phyloP scores from a whole-genome alignment of 1,284 basidiomycete genomes.

The Austropuccinia psidii region DNA sequence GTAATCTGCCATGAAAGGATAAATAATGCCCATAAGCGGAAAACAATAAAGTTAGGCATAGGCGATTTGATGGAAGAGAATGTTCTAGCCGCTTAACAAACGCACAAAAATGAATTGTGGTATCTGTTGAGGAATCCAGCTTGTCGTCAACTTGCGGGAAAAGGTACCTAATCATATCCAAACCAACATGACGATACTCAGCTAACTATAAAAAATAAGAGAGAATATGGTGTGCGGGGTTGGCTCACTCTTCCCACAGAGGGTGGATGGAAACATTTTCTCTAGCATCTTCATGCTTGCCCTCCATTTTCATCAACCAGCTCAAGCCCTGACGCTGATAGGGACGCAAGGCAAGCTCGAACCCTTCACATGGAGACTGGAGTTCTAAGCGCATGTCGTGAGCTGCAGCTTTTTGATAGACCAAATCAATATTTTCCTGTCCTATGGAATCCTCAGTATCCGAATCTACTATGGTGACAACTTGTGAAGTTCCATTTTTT shows the following conservation, averaged over 20 bases:
- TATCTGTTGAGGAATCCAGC: constrained; percentile 50
- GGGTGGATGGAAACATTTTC: constrained; percentile 74
- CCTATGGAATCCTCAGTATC: constrained; percentile 44
- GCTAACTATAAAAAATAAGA: constrained; percentile 50
- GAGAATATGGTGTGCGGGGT: not conserved
- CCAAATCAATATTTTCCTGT: constrained; percentile 40
- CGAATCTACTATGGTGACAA: not conserved
- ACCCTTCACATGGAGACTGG: constrained; percentile 73
- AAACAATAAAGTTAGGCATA: constrained; percentile 6
- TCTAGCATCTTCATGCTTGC: constrained; percentile 61
- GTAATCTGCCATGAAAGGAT: no score
- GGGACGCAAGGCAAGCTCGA: constrained; percentile 64
- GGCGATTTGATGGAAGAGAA: not conserved
- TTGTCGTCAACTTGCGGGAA: constrained; percentile 30
- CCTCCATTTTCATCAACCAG: constrained; percentile 89
- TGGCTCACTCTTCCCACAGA: constrained; percentile 84
- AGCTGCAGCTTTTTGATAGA: constrained; percentile 63
- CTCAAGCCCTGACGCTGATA: constrained; percentile 95
- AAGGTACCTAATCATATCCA: constrained; percentile 4
- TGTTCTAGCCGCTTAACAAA: constrained; percentile 56
- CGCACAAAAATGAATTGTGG: constrained; percentile 62
- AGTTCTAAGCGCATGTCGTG: constrained; percentile 68
- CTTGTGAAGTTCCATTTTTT: constrained; percentile 37
- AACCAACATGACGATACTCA: not conserved
- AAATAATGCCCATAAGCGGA: no score